A percentile compares a stretch with the other conserved stretches of the same genome.
Conservation (phyloP, 78 protist species). For the Dictyostelium purpureum region DNA sequence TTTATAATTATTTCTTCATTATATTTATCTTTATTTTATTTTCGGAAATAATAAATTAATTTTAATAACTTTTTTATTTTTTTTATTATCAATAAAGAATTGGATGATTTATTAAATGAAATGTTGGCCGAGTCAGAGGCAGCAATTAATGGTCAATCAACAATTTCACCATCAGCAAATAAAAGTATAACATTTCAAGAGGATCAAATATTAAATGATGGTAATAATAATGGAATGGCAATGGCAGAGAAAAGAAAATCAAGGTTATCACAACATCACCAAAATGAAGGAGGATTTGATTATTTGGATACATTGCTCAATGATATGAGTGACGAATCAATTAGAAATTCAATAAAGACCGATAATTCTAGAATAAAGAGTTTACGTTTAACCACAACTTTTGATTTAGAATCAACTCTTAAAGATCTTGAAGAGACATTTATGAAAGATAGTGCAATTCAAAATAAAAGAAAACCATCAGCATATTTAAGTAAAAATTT, state of each 20-base stretch:
- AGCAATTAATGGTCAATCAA: neutral
- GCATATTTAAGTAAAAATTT: constrained; percentile 5
- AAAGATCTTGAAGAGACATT: constrained; percentile 65
- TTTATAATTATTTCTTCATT: neutral
- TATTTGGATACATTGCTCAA: constrained; percentile 56
- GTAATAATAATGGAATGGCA: neutral
- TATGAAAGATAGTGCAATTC: constrained; percentile 1
- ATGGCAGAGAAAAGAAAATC: constrained; percentile 38
- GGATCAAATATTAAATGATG: neutral
- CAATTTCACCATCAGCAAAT: neutral
- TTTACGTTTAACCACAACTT: constrained; percentile 40
- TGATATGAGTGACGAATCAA: constrained; percentile 44
- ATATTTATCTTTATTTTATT: too few relatives aligned
- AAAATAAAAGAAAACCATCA: constrained; percentile 47
- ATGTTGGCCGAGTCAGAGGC: constrained; percentile 25
- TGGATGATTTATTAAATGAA: constrained; percentile 11
- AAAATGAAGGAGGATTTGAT: constrained; percentile 38
- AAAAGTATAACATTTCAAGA: neutral
- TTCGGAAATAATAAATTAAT: neutral
- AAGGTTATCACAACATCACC: constrained; percentile 42
- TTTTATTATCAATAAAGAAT: neutral
- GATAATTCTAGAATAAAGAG: constrained; percentile 60
- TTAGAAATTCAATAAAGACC: constrained; percentile 11
- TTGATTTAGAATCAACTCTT: constrained; percentile 62
- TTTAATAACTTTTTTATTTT: neutral